Evolutionary conservation across 129 eudicot species (phyloP), one percentile per base, ranked within the genome.

Genomic region (Saussurea involucrata): DNA sequence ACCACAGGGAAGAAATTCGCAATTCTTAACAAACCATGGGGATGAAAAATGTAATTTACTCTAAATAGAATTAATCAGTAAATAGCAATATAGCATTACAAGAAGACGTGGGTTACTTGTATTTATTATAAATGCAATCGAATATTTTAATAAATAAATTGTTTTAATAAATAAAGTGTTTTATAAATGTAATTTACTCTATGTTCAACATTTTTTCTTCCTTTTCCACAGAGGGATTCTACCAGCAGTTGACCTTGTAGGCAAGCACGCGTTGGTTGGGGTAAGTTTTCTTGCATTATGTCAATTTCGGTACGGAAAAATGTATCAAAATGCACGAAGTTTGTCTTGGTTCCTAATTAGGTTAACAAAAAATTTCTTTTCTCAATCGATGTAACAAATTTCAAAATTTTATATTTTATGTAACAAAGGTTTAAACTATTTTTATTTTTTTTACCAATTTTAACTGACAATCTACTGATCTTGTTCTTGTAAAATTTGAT

Each of bases 221-320:
- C 3, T 60, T 8, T 72, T 67, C 15, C 29, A 72, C 97, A 95
- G 99, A 57, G 99, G 99, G 76, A 95, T 95, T 80, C 81, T 95
- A 75, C 96, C 99, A 13, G 97, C 99, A 28, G 84, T 95, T 27
- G 99, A 95, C 57, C 92, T 89, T 80, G 79, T 92, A 42, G 86
- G 99, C 85, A 21, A 79, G 0, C 85, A 90, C 4, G 92, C 82
- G 9, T 25, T 95, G 64, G 99, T 95, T 78, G 99, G 99, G 92
- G 99, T 95, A 88, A 86, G 92, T 78, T 77, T 29, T 31, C 18
- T 40, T 58, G 11, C 66, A n/a, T 1, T 24, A 53, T 58, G 27
- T 68, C 15, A 22, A 29, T 25, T 75, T 57, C 28, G 12, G 29
- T 36, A 10, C 8, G 21, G 58, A 1, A 46, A 46, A 15, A 37